A percentile compares a stretch with the other conserved stretches of the same genome.
These are phyloP conservation scores for Moesziomyces aphidis DNA, from an alignment of 1,284 basidiomycete species.

Conservation along the genomic window DNA sequence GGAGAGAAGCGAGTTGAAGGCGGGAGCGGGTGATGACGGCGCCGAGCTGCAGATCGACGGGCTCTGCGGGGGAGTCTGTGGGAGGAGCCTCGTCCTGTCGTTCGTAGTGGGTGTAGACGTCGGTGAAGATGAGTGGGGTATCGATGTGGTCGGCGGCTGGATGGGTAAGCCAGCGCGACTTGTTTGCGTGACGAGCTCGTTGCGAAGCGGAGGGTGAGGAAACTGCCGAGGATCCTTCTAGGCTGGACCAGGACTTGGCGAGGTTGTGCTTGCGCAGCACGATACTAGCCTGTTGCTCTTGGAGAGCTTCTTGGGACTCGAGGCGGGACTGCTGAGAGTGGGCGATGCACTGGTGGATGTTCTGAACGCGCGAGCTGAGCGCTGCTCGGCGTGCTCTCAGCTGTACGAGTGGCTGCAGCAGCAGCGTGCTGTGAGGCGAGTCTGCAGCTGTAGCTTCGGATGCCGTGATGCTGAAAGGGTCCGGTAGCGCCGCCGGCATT, in stretches of 20 bases:
- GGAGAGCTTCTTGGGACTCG: slow-evolving; percentile 16
- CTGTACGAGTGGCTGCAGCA: slow-evolving; percentile 20
- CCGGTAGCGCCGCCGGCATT: slow-evolving; percentile 17
- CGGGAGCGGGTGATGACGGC: slow-evolving; percentile 22
- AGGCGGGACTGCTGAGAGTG: slow-evolving; percentile 32
- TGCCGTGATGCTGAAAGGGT: slow-evolving; percentile 28
- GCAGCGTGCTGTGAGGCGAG: slow-evolving; percentile 4
- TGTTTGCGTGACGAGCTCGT: slow-evolving; percentile 26
- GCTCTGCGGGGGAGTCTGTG: neutral
- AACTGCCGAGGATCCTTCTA: slow-evolving; percentile 32
- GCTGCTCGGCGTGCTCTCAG: slow-evolving; percentile 24
- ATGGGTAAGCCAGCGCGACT: slow-evolving; percentile 37
- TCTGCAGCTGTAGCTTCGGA: slow-evolving; percentile 6
- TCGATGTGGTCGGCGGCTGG: slow-evolving; percentile 34
- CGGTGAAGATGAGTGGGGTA: slow-evolving; percentile 20
- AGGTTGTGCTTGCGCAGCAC: slow-evolving; percentile 39
- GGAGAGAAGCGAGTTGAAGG: slow-evolving; percentile 18
- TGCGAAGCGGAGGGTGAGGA: slow-evolving; percentile 15
- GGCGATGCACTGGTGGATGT: slow-evolving; percentile 33
- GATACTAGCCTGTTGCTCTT: slow-evolving; percentile 24
- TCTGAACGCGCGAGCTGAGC: slow-evolving; percentile 24
- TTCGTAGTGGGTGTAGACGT: slow-evolving; percentile 44
- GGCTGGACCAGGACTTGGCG: slow-evolving; percentile 47
- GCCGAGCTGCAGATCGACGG: slow-evolving; percentile 24
- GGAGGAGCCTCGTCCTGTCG: slow-evolving; percentile 10